These are phyloP conservation scores for Cairneyella variabilis DNA, from an alignment of 495 filamentous ascomycete genomes.

Conservation along the genomic window DNA sequence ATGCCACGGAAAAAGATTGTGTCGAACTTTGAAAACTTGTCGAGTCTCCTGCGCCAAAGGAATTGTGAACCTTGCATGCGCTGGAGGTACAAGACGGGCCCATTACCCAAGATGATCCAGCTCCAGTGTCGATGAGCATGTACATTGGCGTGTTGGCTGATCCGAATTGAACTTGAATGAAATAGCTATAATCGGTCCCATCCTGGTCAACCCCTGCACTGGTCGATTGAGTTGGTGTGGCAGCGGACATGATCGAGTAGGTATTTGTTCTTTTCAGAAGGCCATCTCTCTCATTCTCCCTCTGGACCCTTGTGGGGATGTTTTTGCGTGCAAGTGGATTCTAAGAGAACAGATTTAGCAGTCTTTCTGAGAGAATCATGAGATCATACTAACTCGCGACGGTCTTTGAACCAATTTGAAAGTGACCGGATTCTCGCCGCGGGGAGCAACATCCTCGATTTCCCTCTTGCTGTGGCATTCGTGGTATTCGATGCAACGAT, in stretches of 20 bases:
- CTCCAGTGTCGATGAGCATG: conserved; percentile 77
- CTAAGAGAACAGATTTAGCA: no score
- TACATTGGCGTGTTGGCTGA: conserved; percentile 58
- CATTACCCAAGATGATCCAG: conserved; percentile 77
- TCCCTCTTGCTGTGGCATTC: no score
- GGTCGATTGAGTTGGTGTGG: conserved; percentile 47
- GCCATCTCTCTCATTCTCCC: conserved; percentile 6
- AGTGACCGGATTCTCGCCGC: no score
- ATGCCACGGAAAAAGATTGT: conserved; percentile 55
- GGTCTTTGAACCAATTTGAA: no score
- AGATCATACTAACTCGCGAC: no score
- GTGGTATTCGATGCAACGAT: conserved; percentile 8
- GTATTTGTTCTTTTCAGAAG: conserved; percentile 37
- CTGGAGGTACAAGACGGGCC: conserved; percentile 54
- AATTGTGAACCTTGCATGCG: conserved; percentile 62
- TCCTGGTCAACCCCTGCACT: conserved; percentile 69
- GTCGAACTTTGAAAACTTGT: conserved; percentile 44
- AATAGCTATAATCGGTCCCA: conserved; percentile 76
- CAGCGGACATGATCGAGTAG: conserved; percentile 55
- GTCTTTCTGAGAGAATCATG: no score
- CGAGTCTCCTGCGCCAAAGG: conserved; percentile 59
- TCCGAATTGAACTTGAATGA: conserved; percentile 63
- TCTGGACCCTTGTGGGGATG: neutral
- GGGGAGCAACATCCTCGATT: no score
- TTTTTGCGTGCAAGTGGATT: no score